Base-by-base conservation (phyloP, 106 monocot genomes). In the Apostasia shenzhenica region DNA sequence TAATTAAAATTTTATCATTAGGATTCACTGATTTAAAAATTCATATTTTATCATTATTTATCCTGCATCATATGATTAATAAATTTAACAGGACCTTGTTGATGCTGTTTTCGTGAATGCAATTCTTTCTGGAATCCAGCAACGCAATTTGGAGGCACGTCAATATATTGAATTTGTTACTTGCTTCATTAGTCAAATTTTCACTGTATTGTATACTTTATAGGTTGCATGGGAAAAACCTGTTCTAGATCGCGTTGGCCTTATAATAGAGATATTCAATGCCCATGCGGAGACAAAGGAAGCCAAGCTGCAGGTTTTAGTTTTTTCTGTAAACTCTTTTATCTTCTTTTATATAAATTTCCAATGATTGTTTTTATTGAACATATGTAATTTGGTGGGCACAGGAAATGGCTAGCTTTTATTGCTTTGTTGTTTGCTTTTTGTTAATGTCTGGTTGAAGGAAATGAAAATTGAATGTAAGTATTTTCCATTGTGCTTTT, bases 261-360 rank as follows among this genome's bases (percentile, higher is more conserved):
- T 99, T 61, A 99, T 99, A 68, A 99, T 99, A 61, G 89, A 92
- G 64, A 99, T 99, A 69, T 99, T 99, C 73, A 82, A 99, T 80
- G 89, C 92, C 69, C 97, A 99, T 90, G 97, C 97, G 58, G 92
- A 99, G 81, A 99, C 97, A 67, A 99, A 92, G 81, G 97, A 99
- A 82, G 97, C 92, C 81, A 99, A 99, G 54, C 67, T 99, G 48
- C 97, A 99, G 92, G 95, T 97, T 40, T 53, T 71, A 48, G 5
- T 63, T 41, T 59, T 41, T 66, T 8, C 14, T 4, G 0, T 5
- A 65, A 46, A 45, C 39, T 70, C 44, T 38, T 53, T 40, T 3
- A 37, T 71, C 48, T 61, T 48, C 26, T 65, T 46, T n/a, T 26
- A 2, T 45, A 26, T 26, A 26, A 26, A 26, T 26, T 26, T 26